Evolutionary conservation across 129 eudicot species (phyloP), one percentile per base, ranked within the genome.

Genomic region (Heracleum sosnowskyi): DNA sequence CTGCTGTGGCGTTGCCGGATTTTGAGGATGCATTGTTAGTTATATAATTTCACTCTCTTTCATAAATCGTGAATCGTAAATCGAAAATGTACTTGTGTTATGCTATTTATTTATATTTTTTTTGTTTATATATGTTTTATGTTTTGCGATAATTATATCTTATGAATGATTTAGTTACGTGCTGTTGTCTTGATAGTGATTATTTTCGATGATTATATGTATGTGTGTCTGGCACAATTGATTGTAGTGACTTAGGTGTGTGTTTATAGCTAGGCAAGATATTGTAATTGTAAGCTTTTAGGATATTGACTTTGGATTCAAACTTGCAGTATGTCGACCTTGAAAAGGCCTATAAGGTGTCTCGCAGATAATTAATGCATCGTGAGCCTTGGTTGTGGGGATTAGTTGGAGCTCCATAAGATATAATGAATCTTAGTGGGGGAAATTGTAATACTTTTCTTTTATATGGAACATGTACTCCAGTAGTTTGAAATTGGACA

Each of bases 11-110:
- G 37, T 86, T 92, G 86, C 92, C 86, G 57, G 86, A 77, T 81
- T 84, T 92, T 80, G 90, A 88, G 73, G 89, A 86, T 4, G 84
- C 84, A 60, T 76, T 86, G 97, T 92, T 78, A 80, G 97, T 92
- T 8, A 0, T 40, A 7, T 40, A 40, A 11, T 40, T 40, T 40
- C 42, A 0, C 7, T 31, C 37, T 66, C 5, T 31, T 9, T 64
- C 31, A 7, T 64, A 64, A 1, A 33, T 34, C 57, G n/a, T 4
- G n/a, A n/a, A n/a, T n/a, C n/a, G n/a, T n/a, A n/a, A n/a, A n/a
- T n/a, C n/a, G n/a, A n/a, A 5, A 2, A 37, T 37, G 41, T 37
- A 37, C 7, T 37, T 81, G 62, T 22, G 2, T 8, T 12, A 40
- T 11, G n/a, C n/a, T n/a, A n/a, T n/a, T n/a, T n/a, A n/a, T n/a